Percentiles rank a stretch among this genome's conserved stretches.
Conservation (phyloP, 1,139 yeast genomes). For the Kodamaea alishanica region DNA sequence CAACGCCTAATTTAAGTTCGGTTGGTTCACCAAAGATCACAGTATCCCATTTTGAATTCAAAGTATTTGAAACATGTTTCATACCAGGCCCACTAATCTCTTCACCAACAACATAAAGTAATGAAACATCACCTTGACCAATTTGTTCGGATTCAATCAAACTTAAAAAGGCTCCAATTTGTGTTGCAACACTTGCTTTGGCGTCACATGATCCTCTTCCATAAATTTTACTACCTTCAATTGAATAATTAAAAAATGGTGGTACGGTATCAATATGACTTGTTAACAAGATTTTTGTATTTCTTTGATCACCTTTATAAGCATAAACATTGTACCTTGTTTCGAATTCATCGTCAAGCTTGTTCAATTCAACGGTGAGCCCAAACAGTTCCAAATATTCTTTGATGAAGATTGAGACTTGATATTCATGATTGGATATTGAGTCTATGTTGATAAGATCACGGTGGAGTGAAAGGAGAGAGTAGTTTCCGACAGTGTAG, state of each 20-base stretch:
- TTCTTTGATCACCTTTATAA: constrained; percentile 42
- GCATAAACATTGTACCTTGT: constrained; percentile 56
- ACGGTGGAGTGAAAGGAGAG: constrained; percentile 16
- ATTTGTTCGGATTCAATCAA: constrained; percentile 36
- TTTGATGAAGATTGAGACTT: constrained; percentile 19
- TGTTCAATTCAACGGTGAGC: constrained; percentile 48
- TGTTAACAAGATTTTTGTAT: constrained; percentile 52
- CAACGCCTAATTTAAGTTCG: constrained; percentile 62
- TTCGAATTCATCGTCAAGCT: constrained; percentile 24
- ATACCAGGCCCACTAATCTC: constrained; percentile 64
- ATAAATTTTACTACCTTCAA: constrained; percentile 48
- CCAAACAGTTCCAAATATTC: constrained; percentile 39
- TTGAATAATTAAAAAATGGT: constrained; percentile 53
- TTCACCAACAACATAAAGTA: constrained; percentile 67
- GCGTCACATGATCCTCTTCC: constrained; percentile 73
- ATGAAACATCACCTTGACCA: constrained; percentile 52
- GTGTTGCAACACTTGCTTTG: constrained; percentile 65
- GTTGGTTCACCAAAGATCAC: constrained; percentile 78
- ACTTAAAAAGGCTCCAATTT: constrained; percentile 49
- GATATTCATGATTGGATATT: constrained; percentile 14
- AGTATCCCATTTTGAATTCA: constrained; percentile 52
- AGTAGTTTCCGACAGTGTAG: constrained; percentile 12
- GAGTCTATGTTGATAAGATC: constrained; percentile 15
- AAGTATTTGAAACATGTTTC: constrained; percentile 35
- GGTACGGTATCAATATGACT: constrained; percentile 75